phyloP scores from a whole-genome alignment of 257 asterid genomes.

The Jasminum sambac region DNA sequence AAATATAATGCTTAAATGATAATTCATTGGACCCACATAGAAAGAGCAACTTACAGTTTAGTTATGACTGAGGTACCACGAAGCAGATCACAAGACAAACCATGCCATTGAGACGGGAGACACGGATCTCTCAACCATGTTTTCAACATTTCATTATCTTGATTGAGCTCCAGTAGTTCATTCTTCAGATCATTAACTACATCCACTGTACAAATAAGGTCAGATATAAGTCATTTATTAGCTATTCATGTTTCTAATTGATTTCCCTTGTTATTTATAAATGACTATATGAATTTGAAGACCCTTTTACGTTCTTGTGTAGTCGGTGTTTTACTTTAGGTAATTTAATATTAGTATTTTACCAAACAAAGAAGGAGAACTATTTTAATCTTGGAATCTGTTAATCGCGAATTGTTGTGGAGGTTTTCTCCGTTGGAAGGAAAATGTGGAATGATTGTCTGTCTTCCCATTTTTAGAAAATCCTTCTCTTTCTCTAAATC shows the following conservation, averaged over 20 bases:
- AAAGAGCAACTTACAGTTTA: conserved; percentile 48
- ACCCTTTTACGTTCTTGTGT: background rate
- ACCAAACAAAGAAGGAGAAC: background rate
- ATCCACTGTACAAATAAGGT: conserved; percentile 36
- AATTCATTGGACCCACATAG: background rate
- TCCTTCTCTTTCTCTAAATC: no score
- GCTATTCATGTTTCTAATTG: background rate
- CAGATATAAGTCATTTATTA: conserved; percentile 6
- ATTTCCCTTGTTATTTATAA: background rate
- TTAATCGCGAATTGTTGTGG: no score
- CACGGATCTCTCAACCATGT: conserved; percentile 79
- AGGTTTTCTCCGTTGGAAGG: no score
- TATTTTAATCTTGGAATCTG: background rate
- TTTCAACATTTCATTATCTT: conserved; percentile 41
- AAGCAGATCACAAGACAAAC: conserved; percentile 49
- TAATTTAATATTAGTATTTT: background rate
- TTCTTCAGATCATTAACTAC: conserved; percentile 50
- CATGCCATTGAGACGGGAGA: conserved; percentile 67
- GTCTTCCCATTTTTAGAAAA: no score
- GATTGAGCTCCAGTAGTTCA: conserved; percentile 50
- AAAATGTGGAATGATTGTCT: no score
- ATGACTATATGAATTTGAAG: background rate
- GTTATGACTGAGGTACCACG: conserved; percentile 41
- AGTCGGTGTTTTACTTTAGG: background rate
- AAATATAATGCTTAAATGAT: background rate